Evolutionary conservation across 1,284 basidiomycete genomes (phyloP).

Genomic region (Exobasidium cylindrosporum): DNA sequence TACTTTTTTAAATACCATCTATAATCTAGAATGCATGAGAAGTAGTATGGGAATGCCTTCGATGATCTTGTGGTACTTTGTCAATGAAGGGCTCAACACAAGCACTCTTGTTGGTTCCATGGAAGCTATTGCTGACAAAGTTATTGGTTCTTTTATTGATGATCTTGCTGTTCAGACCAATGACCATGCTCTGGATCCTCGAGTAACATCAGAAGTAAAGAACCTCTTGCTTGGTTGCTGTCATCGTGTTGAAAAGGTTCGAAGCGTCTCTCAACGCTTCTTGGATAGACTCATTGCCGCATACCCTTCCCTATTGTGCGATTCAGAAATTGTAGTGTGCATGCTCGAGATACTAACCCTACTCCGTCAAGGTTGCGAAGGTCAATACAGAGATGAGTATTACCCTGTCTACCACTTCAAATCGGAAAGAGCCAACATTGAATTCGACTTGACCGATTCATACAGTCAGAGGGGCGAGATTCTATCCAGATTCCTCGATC

Average conservation of each 20-base stretch:
- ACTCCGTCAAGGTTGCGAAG: slow-evolving; percentile 80
- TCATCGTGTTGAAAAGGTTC: slow-evolving; percentile 75
- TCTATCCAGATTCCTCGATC: slow-evolving; percentile 69
- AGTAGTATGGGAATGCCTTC: slow-evolving; percentile 76
- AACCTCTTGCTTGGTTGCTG: slow-evolving; percentile 75
- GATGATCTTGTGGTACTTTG: slow-evolving; percentile 81
- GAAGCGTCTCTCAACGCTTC: slow-evolving; percentile 77
- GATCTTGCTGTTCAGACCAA: slow-evolving; percentile 63
- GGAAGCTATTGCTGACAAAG: slow-evolving; percentile 82
- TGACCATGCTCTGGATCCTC: slow-evolving; percentile 73
- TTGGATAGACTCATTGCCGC: slow-evolving; percentile 82
- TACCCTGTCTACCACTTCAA: slow-evolving; percentile 79
- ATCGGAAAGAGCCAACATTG: slow-evolving; percentile 72
- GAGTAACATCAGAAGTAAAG: slow-evolving; percentile 72
- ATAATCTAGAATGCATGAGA: slow-evolving; percentile 84
- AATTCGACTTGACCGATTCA: slow-evolving; percentile 79
- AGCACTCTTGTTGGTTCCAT: slow-evolving; percentile 69
- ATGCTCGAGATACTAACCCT: slow-evolving; percentile 89
- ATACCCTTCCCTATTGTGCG: slow-evolving; percentile 91
- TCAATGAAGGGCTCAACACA: slow-evolving; percentile 79
- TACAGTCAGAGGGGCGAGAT: slow-evolving; percentile 83
- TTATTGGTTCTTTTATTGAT: slow-evolving; percentile 55
- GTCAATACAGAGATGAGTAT: slow-evolving; percentile 90
- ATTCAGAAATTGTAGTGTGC: slow-evolving; percentile 69
- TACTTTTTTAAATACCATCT: slow-evolving; percentile 80